Evolutionary conservation across 306 rosid genomes (phyloP).

Genomic region (Glycine tomentella): DNA sequence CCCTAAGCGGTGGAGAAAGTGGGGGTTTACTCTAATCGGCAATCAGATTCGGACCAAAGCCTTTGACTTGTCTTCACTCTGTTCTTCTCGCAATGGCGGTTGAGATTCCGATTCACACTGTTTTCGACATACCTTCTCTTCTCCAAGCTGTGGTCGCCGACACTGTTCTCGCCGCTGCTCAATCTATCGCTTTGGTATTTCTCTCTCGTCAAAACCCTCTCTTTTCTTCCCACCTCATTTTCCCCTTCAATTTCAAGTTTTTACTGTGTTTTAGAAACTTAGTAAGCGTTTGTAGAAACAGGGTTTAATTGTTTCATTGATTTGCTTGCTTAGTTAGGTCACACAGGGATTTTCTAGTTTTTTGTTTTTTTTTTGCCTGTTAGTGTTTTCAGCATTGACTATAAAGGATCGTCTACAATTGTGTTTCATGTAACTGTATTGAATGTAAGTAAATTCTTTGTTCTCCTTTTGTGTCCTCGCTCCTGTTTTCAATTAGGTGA

Average conservation of each 20-base stretch:
- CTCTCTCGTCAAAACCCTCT: too few relatives aligned
- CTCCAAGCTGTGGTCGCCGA: constrained; percentile 53
- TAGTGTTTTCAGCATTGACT: too few relatives aligned
- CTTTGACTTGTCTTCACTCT: constrained; percentile 39
- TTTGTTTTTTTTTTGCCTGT: too few relatives aligned
- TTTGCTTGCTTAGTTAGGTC: neutral
- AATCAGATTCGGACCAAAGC: constrained; percentile 47
- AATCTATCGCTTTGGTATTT: constrained; percentile 62
- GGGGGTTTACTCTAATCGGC: constrained; percentile 55
- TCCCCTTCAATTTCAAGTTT: neutral
- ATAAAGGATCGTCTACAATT: neutral
- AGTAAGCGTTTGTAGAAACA: neutral
- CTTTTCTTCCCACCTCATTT: too few relatives aligned
- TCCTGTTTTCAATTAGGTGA: too few relatives aligned
- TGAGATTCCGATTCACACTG: constrained; percentile 49
- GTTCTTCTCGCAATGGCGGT: constrained; percentile 50
- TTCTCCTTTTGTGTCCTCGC: too few relatives aligned
- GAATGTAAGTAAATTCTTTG: neutral
- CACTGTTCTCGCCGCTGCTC: constrained; percentile 56
- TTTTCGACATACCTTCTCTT: constrained; percentile 52
- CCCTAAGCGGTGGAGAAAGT: constrained; percentile 67
- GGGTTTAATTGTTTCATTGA: constrained; percentile 4
- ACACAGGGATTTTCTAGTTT: too few relatives aligned
- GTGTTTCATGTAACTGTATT: constrained; percentile 27
- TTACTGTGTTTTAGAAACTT: neutral